Base-by-base conservation (phyloP, 2,329 filamentous ascomycete species). In the Scytalidium sp. region DNA sequence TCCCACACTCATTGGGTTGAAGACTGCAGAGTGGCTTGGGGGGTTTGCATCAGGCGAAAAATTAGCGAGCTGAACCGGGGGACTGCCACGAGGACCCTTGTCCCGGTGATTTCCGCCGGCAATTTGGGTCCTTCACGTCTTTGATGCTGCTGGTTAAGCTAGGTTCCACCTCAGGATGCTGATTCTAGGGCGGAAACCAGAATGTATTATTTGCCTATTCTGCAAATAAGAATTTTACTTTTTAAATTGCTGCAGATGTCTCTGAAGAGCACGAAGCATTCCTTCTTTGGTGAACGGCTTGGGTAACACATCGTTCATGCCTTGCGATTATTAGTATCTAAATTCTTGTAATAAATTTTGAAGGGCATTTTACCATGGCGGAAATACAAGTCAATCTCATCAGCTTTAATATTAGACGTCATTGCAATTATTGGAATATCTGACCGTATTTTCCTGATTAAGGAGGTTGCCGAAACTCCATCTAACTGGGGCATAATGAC, bases 401-500 rank as follows among this genome's bases (percentile, higher is more conserved):
- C 93, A 53, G 90, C 92, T 56, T 93, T 83, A 56, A 99, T 97
- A 65, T 97, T 99, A 3, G 93, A 97, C 3, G 94, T 99, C 94
- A 99, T 97, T 43, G 94, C 94, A 51, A 99, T 90, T 61, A 99
- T 95, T 0, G 94, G 94, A 19, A 88, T 85, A 5, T 85, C 82
- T 36, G 84, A 82, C 56, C 91, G 85, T 54, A 93, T 90, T 64
- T 96, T 88, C 47, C 93, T 84, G 57, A 99, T 97, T 54, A 96
- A 84, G 63, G 94, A 89, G 50, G 91, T 96, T 2, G 94, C 93
- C 15, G 92, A 96, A 5, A 97, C 91, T 59, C 94, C 94, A 62
- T 97, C 94, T 47, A 97, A 77, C 56, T 92, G 88, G 4, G 94
- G 94, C 94, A 99, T 97, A 59, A 99, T 96, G 56, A 99, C 93